Percentiles rank a stretch among this genome's conserved stretches.
These are phyloP conservation scores for Colletotrichum sp. DNA, from an alignment of 2,329 filamentous ascomycete species.

Conservation along the genomic window DNA sequence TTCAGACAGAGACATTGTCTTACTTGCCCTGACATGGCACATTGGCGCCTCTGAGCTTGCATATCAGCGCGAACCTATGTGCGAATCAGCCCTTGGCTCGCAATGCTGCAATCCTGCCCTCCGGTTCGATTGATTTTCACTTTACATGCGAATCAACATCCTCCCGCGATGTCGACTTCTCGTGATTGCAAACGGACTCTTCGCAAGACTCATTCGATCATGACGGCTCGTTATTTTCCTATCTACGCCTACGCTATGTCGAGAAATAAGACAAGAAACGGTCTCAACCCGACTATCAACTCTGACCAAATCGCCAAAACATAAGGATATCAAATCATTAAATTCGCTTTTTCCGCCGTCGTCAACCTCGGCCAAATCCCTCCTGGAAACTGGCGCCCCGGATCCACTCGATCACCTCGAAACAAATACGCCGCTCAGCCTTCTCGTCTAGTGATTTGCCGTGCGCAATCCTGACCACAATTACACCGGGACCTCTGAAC, in stretches of 20 bases:
- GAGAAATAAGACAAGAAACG: neutral
- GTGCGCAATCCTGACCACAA: constrained; percentile 57
- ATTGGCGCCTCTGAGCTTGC: neutral
- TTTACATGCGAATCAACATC: neutral
- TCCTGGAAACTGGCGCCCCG: constrained; percentile 48
- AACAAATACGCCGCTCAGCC: constrained; percentile 76
- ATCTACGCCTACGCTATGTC: constrained; percentile 21
- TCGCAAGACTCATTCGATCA: neutral
- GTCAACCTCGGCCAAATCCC: constrained; percentile 18
- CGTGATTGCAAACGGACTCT: neutral
- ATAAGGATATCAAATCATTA: neutral
- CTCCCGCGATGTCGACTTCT: neutral
- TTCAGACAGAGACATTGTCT: constrained; percentile 1
- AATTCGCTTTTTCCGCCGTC: neutral
- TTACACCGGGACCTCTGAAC: constrained; percentile 56
- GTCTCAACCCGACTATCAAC: neutral
- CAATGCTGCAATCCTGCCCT: neutral
- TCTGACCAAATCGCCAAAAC: neutral
- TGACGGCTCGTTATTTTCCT: neutral
- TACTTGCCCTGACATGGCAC: neutral
- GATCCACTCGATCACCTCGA: constrained; percentile 89
- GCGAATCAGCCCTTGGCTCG: neutral
- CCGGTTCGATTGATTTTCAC: neutral
- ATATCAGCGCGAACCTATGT: neutral
- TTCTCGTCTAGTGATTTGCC: constrained; percentile 65